Evolutionary conservation across 176 grass and related monocot genomes (phyloP), one percentile per base, ranked within the genome.

Genomic region (Rhipidocladum racemiflorum): DNA sequence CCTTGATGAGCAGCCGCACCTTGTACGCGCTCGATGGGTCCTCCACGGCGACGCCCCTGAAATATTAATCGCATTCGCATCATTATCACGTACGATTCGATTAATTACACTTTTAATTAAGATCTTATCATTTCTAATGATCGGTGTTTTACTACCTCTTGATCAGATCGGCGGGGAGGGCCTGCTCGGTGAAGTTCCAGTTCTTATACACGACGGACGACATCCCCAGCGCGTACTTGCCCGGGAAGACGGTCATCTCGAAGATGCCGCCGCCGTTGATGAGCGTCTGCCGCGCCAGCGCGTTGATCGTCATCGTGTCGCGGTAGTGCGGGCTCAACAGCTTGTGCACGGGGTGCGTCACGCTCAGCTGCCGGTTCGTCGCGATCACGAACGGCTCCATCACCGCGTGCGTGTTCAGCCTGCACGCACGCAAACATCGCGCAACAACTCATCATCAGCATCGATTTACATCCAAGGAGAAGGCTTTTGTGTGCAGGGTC

Each of bases 331-430:
- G 90, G 61, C 77, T 69, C 34, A 95, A 83, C 18, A 95, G 88
- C 77, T 95, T 92, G 88, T 95, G 71, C 73, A 95, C 87, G 42
- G 93, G 93, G 87, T 95, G 93, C 55, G 80, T 75, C 57, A 79
- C 88, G 24, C 90, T 90, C 4, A 95, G 70, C 29, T 95, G 93
- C 15, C 93, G 78, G 80, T 95, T 88, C 65, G 93, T 90, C 55
- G 93, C 67, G 73, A 95, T 90, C 44, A 95, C 90, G 67, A 95
- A 92, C 62, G 93, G 90, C 84, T 95, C 93, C 64, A 95, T 95
- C 56, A 81, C 85, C 1, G 93, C 90, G 55, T 95, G 93, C 1
- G 93, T 95, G 81, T 95, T 92, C 54, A 95, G 84, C 93, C 92
- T 94, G 55, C 46, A 69, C 27, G 7, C 67, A 11, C 43, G 15